Evolutionary conservation across 2,329 filamentous ascomycete species (phyloP).

Genomic region (Neonectria ditissima): DNA sequence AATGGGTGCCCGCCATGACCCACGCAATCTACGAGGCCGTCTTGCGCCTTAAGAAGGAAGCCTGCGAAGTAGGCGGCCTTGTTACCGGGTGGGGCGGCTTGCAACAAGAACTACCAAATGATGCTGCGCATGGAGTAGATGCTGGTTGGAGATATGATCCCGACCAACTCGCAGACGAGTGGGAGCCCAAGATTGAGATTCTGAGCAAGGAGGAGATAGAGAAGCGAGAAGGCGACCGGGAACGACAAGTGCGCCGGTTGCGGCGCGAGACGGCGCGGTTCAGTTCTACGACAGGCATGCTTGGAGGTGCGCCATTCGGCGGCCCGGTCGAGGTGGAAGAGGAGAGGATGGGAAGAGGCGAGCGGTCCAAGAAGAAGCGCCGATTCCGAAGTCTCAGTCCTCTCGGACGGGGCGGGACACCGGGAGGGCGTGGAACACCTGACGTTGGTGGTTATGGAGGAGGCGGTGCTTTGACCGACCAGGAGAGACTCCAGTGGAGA

Average conservation of each 20-base stretch:
- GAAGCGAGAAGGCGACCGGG: constrained; percentile 93
- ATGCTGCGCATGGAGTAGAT: constrained; percentile 83
- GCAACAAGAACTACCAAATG: constrained; percentile 82
- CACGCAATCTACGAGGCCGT: constrained; percentile 98
- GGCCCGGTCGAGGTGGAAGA: constrained; percentile 70
- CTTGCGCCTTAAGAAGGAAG: constrained; percentile 92
- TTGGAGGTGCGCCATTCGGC: constrained; percentile 77
- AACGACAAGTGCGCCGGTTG: constrained; percentile 87
- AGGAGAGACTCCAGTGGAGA: constrained; percentile 85
- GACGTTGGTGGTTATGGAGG: constrained; percentile 81
- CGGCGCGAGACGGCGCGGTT: constrained; percentile 93
- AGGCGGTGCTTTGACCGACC: constrained; percentile 76
- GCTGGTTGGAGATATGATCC: constrained; percentile 97
- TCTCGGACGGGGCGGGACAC: constrained; percentile 71
- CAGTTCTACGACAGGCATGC: constrained; percentile 85
- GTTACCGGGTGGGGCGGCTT: constrained; percentile 76
- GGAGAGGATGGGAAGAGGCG: constrained; percentile 90
- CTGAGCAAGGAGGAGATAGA: constrained; percentile 97
- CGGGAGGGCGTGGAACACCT: constrained; percentile 81
- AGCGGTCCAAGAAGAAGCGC: constrained; percentile 94
- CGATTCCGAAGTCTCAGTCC: constrained; percentile 91
- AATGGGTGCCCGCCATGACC: constrained; percentile 94
- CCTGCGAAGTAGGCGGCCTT: constrained; percentile 89
- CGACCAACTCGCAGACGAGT: constrained; percentile 85
- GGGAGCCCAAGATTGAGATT: constrained; percentile 84